Conservation (phyloP, 371 early-diverging fungal species). For the Apophysomyces ossiformis region DNA sequence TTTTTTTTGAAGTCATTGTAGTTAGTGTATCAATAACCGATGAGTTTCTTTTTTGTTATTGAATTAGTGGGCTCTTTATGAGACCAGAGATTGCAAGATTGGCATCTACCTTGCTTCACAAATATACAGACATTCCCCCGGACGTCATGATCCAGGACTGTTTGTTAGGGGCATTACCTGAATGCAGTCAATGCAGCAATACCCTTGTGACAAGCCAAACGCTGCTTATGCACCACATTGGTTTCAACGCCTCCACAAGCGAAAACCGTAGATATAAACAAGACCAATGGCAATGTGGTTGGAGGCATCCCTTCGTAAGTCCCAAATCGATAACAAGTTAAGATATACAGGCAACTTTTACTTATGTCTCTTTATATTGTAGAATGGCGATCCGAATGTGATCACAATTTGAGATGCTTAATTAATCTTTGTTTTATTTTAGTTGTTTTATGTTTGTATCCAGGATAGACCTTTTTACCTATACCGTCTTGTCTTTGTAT, state of each 20-base stretch:
- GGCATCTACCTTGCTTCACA: constrained; percentile 34
- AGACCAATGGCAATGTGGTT: constrained; percentile 56
- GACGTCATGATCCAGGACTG: constrained; percentile 55
- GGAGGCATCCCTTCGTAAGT: constrained; percentile 58
- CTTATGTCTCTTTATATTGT: background rate
- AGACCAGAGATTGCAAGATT: constrained; percentile 40
- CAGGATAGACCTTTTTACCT: no score
- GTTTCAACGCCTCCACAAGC: constrained; percentile 56
- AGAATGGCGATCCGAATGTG: constrained; percentile 48
- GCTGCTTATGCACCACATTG: constrained; percentile 50
- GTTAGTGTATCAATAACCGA: no score
- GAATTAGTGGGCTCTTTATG: constrained; percentile 40
- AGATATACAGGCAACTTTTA: no score
- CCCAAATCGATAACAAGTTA: no score
- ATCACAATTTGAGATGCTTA: constrained; percentile 24
- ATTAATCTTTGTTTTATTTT: no score
- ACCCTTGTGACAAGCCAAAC: constrained; percentile 48
- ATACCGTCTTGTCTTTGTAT: no score
- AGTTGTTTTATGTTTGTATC: no score
- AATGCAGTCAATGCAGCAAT: constrained; percentile 32
- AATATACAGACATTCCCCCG: constrained; percentile 34
- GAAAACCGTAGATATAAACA: constrained; percentile 42
- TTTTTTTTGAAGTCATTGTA: no score
- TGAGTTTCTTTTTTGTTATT: background rate
- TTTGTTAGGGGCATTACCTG: constrained; percentile 43